Percentiles rank a stretch among this genome's conserved stretches.
Evolutionary conservation across 257 asterid genomes (phyloP).

Genomic region (Solanum lignicaule): DNA sequence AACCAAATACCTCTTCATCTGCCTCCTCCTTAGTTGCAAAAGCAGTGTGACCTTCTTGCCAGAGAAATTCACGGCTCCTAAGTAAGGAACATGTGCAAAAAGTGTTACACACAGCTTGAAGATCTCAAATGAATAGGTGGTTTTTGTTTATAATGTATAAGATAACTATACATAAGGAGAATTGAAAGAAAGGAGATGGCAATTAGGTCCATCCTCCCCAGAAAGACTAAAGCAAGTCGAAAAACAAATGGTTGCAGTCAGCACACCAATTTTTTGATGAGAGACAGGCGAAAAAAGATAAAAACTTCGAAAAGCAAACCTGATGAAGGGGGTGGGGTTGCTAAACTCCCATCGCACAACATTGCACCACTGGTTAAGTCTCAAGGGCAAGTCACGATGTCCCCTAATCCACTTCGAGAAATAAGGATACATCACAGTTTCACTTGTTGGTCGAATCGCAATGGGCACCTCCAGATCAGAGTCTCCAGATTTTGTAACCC

Average conservation of each 20-base stretch:
- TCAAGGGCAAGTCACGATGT: slow-evolving; percentile 94
- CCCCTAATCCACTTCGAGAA: slow-evolving; percentile 99
- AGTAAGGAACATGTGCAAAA: background rate
- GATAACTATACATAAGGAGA: background rate
- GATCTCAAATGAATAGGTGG: background rate
- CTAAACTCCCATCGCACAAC: slow-evolving; percentile 99
- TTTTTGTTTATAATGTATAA: background rate
- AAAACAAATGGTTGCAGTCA: background rate
- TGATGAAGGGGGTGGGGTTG: slow-evolving; percentile 96
- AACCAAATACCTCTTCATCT: slow-evolving; percentile 61
- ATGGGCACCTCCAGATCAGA: slow-evolving; percentile 94
- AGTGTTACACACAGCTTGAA: background rate
- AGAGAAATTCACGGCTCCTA: slow-evolving; percentile 98
- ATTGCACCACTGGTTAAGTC: slow-evolving; percentile 98
- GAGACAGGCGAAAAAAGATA: background rate
- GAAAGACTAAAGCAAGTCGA: background rate
- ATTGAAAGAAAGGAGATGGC: background rate
- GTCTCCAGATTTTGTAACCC: slow-evolving; percentile 97
- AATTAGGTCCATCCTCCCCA: background rate
- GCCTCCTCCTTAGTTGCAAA: slow-evolving; percentile 96
- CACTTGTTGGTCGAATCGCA: slow-evolving; percentile 99
- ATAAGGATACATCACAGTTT: slow-evolving; percentile 98
- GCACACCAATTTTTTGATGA: background rate
- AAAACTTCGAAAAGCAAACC: slow-evolving; percentile 28
- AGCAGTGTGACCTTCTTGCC: slow-evolving; percentile 99